These are phyloP conservation scores for Ustilago hordei DNA, from an alignment of 1,284 basidiomycete species.

Conservation along the genomic window DNA sequence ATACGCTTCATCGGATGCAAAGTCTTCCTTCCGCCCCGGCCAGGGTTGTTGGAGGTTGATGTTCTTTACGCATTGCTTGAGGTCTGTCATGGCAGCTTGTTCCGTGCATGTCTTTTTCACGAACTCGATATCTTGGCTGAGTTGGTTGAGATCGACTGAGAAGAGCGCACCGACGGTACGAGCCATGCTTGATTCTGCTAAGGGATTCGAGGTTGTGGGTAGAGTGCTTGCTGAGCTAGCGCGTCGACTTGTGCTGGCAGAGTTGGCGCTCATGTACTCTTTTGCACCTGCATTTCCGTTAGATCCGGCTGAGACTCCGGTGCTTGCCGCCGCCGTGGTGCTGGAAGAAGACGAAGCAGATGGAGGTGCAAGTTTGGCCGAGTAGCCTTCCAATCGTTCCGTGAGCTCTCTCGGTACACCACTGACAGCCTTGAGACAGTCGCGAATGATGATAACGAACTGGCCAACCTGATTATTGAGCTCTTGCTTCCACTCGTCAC, in stretches of 20 bases:
- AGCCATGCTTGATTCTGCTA: slow-evolving; percentile 50
- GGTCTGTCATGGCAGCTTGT: slow-evolving; percentile 63
- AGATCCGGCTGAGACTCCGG: slow-evolving; percentile 20
- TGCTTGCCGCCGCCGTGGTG: slow-evolving; percentile 2
- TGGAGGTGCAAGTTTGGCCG: slow-evolving; percentile 75
- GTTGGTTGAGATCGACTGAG: slow-evolving; percentile 77
- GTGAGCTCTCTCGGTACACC: slow-evolving; percentile 79
- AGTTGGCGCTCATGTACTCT: slow-evolving; percentile 23
- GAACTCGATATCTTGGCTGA: slow-evolving; percentile 81
- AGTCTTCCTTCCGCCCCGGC: slow-evolving; percentile 88
- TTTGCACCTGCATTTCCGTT: slow-evolving; percentile 25
- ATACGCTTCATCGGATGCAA: slow-evolving; percentile 82
- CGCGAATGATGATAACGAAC: slow-evolving; percentile 86
- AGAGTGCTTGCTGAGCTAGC: slow-evolving; percentile 47
- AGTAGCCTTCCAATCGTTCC: slow-evolving; percentile 83
- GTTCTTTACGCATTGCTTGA: slow-evolving; percentile 87
- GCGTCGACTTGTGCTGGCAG: slow-evolving; percentile 39
- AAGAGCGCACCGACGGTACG: slow-evolving; percentile 80
- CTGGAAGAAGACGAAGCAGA: slow-evolving; percentile 4
- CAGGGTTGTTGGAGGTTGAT: slow-evolving; percentile 85
- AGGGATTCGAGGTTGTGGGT: slow-evolving; percentile 18
- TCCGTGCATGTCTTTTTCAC: slow-evolving; percentile 80
- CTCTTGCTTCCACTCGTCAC: slow-evolving; percentile 88
- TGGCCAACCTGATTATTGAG: slow-evolving; percentile 89
- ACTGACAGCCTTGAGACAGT: slow-evolving; percentile 74